Conservation (phyloP, 352 stramenopile genomes). For the Phytophthora idaei region DNA sequence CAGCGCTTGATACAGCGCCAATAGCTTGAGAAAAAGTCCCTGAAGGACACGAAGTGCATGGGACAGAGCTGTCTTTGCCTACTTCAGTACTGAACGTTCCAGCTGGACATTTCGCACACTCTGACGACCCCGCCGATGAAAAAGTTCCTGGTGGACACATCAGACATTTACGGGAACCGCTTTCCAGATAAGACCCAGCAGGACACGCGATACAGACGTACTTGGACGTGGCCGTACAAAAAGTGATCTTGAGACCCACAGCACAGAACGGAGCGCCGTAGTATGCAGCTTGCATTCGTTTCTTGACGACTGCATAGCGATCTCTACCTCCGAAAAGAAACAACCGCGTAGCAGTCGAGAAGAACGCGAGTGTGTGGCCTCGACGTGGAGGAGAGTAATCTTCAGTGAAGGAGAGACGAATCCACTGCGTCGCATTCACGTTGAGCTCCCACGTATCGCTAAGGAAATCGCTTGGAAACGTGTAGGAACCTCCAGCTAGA, state of each 20-base stretch:
- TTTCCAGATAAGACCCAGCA: slow-evolving; percentile 60
- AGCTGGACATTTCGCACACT: slow-evolving; percentile 52
- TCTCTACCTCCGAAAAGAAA: slow-evolving; percentile 72
- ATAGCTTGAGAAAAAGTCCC: slow-evolving; percentile 52
- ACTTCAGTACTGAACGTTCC: slow-evolving; percentile 56
- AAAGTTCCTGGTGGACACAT: slow-evolving; percentile 52
- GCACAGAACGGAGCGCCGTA: slow-evolving; percentile 63
- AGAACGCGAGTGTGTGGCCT: slow-evolving; percentile 59
- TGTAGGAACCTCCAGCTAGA: slow-evolving; percentile 67
- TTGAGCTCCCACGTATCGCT: slow-evolving; percentile 77
- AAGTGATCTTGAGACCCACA: slow-evolving; percentile 54
- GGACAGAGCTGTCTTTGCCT: slow-evolving; percentile 38
- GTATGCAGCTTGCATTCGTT: slow-evolving; percentile 52
- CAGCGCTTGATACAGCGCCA: slow-evolving; percentile 34
- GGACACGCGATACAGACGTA: slow-evolving; percentile 76
- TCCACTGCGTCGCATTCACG: slow-evolving; percentile 69
- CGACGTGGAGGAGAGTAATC: slow-evolving; percentile 58
- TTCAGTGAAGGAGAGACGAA: slow-evolving; percentile 52
- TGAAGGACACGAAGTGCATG: slow-evolving; percentile 55
- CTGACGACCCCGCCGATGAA: slow-evolving; percentile 42
- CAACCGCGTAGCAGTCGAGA: slow-evolving; percentile 35
- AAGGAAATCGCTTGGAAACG: slow-evolving; percentile 80
- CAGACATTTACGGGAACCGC: slow-evolving; percentile 56
- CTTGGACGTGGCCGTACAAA: slow-evolving; percentile 48
- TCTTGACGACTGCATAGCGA: slow-evolving; percentile 62